Base-by-base conservation (phyloP, 2,329 filamentous ascomycete species). In the Chaetothyriales sp. region DNA sequence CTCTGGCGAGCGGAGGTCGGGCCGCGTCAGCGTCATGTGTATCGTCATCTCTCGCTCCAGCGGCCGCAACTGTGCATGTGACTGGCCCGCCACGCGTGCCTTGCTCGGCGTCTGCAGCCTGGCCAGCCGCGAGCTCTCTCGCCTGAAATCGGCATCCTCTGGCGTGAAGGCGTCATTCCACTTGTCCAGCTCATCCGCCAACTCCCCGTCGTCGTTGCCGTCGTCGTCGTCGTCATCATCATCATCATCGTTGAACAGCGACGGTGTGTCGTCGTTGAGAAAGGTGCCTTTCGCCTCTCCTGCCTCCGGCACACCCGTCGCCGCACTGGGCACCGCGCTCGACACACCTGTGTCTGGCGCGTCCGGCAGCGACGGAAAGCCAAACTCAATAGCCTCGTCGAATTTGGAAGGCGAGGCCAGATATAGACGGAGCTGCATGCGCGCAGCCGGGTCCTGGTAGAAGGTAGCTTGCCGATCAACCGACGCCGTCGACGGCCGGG, bases 361-460 rank as follows among this genome's bases (percentile, higher is more conserved):
- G 40, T 48, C 44, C 20, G 52, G 52, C 53, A 71, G 54, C 4
- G 71, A 65, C 0, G 89, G 88, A 61, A 95, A 97, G 0, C 90
- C 90, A 67, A 94, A 95, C 65, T 94, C 86, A 49, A 97, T 79
- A 1, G 87, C 89, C 68, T 97, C 90, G 64, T 97, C 90, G 61
- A 97, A 97, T 65, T 94, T 95, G 60, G 94, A 86, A 0, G 89
- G 85, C 1, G 89, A 94, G 6, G 86, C 85, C 18, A 95, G 77
- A 62, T 89, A 95, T 5, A 87, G 81, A 10, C 89, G 82, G 18
- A 97, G 73, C 68, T 94, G 95, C 61, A 87, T 75, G 33, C 90
- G 80, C 43, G 89, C 87, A 64, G 94, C 86, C 0, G 89, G 88
- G 61, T 95, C 89, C 65, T 88, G 86, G 63, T 95, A 95, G 68